phyloP scores from a whole-genome alignment of 306 rosid genomes.

The Cucurbita ficifolia region DNA sequence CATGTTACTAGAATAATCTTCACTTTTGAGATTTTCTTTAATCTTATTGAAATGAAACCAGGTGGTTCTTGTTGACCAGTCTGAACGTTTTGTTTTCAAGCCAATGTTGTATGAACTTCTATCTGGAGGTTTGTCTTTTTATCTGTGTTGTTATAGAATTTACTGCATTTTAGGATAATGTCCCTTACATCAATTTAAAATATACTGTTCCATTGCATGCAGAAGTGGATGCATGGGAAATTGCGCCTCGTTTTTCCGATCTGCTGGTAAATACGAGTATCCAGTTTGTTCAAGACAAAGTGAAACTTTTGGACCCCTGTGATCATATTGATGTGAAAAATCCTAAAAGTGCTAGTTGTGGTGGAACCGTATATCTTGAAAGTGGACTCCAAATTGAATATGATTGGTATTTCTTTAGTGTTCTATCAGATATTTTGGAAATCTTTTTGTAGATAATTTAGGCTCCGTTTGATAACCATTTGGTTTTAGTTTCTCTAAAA shows the following conservation, averaged over 20 bases:
- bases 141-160: neutral
- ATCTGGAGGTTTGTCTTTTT: constrained; percentile 54
- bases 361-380: constrained; percentile 81
- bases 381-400: constrained; percentile 84
- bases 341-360: constrained; percentile 28
- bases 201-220: constrained; percentile 8
- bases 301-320: constrained; percentile 46
- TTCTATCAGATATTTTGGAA: neutral
- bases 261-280: constrained; percentile 61
- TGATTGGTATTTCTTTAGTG: constrained; percentile 56
- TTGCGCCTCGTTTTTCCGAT: constrained; percentile 86
- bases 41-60: constrained; percentile 8
- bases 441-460: neutral
- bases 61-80: constrained; percentile 51
- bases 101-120: constrained; percentile 96
- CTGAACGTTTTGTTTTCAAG: constrained; percentile 49
- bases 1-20: neutral
- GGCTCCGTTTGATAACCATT: neutral
- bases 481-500: no score
- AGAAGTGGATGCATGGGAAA: constrained; percentile 98
- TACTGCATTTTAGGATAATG: neutral
- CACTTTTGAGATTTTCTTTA: neutral
- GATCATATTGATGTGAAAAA: constrained; percentile 43
- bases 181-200: neutral
- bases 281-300: constrained; percentile 69